Evolutionary conservation across 2,329 filamentous ascomycete species (phyloP).

Genomic region (Hysterium pulicare): DNA sequence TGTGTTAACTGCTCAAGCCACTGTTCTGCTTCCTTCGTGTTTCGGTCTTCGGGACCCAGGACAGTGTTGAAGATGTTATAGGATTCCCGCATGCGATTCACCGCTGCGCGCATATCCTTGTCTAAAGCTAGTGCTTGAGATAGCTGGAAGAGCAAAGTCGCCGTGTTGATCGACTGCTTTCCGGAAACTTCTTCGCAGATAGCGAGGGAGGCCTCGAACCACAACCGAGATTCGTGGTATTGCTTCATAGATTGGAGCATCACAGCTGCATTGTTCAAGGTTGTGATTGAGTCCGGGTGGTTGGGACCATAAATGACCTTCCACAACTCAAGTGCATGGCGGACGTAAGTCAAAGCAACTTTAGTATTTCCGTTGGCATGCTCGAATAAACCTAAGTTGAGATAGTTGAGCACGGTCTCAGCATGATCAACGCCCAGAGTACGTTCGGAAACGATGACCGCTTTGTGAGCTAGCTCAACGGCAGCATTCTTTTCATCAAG

Average conservation of each 20-base stretch:
- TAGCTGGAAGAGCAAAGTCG: conserved; percentile 93
- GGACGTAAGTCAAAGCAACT: conserved; percentile 80
- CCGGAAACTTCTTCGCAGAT: conserved; percentile 90
- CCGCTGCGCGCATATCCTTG: conserved; percentile 86
- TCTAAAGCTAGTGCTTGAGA: conserved; percentile 95
- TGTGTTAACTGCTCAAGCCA: conserved; percentile 96
- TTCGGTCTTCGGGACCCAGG: conserved; percentile 86
- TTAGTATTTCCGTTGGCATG: conserved; percentile 90
- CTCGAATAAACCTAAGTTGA: conserved; percentile 91
- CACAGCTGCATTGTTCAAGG: conserved; percentile 96
- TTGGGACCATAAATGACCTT: conserved; percentile 92
- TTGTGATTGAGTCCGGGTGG: conserved; percentile 97
- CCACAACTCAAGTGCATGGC: conserved; percentile 92
- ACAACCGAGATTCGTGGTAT: conserved; percentile 89
- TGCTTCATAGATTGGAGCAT: conserved; percentile 96
- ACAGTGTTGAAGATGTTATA: conserved; percentile 91
- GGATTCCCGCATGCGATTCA: conserved; percentile 90
- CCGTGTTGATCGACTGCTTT: conserved; percentile 84
- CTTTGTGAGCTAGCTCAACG: conserved; percentile 92
- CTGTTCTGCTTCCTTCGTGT: conserved; percentile 95
- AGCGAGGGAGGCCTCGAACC: conserved; percentile 90
- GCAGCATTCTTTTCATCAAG: conserved; percentile 97
- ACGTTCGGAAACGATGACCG: conserved; percentile 91
- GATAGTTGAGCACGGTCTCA: conserved; percentile 91
- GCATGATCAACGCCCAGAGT: conserved; percentile 91